Evolutionary conservation across 2,329 filamentous ascomycete genomes (phyloP).

Genomic region (Fusarium chlamydosporum): DNA sequence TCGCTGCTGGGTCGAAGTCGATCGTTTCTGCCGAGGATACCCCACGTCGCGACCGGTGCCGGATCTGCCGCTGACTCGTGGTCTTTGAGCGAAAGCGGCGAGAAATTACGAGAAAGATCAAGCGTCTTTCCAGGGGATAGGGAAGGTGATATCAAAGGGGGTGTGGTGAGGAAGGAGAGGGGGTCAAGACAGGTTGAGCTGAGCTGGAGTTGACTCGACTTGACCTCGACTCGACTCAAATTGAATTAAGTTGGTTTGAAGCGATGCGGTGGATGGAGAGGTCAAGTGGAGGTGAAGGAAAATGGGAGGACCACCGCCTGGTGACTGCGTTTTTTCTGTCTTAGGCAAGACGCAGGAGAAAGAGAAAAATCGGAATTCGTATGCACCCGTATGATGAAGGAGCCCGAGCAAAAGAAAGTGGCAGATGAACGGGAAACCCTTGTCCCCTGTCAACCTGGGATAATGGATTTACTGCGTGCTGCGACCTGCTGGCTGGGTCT

Average conservation of each 20-base stretch:
- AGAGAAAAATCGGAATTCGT: slow-evolving; percentile 29
- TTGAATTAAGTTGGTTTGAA: slow-evolving; percentile 5
- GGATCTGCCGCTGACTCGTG: slow-evolving; percentile 54
- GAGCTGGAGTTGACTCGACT: not conserved
- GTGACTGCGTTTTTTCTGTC: slow-evolving; percentile 41
- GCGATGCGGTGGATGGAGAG: slow-evolving; percentile 4
- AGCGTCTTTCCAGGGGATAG: slow-evolving; percentile 29
- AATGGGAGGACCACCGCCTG: slow-evolving; percentile 38
- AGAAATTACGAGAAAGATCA: slow-evolving; percentile 47
- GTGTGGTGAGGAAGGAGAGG: slow-evolving; percentile 35
- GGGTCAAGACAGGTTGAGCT: not conserved
- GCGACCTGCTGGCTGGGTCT: slow-evolving; percentile 38
- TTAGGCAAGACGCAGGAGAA: slow-evolving; percentile 4
- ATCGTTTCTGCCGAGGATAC: slow-evolving; percentile 50
- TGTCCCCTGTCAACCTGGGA: slow-evolving; percentile 46
- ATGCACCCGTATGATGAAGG: slow-evolving; percentile 35
- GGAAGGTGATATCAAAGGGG: slow-evolving; percentile 29
- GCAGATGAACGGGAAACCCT: slow-evolving; percentile 43
- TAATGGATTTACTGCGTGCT: slow-evolving; percentile 32
- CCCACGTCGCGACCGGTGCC: slow-evolving; percentile 52
- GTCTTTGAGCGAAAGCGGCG: slow-evolving; percentile 50
- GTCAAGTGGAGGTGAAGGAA: slow-evolving; percentile 42
- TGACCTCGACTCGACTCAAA: not conserved
- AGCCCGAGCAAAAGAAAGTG: slow-evolving; percentile 24
- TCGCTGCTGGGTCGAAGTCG: slow-evolving; percentile 40